Evolutionary conservation across 139 green algal genomes (phyloP), one percentile per base, ranked within the genome.

Genomic region (Micractinium conductrix): DNA sequence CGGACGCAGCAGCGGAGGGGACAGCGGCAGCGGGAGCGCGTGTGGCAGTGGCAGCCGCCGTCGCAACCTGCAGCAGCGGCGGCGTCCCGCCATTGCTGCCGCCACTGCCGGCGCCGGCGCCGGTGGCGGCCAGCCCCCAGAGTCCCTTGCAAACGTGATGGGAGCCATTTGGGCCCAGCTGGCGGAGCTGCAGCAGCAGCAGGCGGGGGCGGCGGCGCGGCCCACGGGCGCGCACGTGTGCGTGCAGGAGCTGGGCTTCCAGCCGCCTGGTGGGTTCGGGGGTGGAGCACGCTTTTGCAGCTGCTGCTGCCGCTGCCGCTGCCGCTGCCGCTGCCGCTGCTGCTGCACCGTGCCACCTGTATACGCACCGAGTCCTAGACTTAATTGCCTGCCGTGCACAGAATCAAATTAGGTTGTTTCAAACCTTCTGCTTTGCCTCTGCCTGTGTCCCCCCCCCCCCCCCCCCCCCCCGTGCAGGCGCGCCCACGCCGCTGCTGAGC

Each of bases 401-500:
- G n/a, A n/a, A n/a, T n/a, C n/a, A n/a, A n/a, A n/a, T n/a, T n/a
- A n/a, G n/a, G n/a, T n/a, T n/a, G n/a, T n/a, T n/a, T n/a, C n/a
- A n/a, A n/a, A n/a, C n/a, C n/a, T n/a, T n/a, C n/a, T n/a, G n/a
- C n/a, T n/a, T n/a, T n/a, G n/a, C n/a, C n/a, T n/a, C n/a, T n/a
- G 4, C 71, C 68, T 35, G 21, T 45, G 37, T 45, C 5, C 37
- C 26, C 14, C 35, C 28, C 19, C 38, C 21, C 2, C 70, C 70
- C 1, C 22, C 17, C 2, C 70, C 6, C 70, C 88, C 92, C 76
- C 91, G 92, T 74, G 88, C 94, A 37, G 90, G 92, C 16, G 63
- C 90, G 22, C 89, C 93, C 24, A 28, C 55, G 3, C 90, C 95
- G 10, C 85, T 98, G 55, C 84, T 98, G 43, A 42, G 87, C 1